Base-by-base conservation (phyloP, 1,284 basidiomycete species). In the Termitomyces sp. region DNA sequence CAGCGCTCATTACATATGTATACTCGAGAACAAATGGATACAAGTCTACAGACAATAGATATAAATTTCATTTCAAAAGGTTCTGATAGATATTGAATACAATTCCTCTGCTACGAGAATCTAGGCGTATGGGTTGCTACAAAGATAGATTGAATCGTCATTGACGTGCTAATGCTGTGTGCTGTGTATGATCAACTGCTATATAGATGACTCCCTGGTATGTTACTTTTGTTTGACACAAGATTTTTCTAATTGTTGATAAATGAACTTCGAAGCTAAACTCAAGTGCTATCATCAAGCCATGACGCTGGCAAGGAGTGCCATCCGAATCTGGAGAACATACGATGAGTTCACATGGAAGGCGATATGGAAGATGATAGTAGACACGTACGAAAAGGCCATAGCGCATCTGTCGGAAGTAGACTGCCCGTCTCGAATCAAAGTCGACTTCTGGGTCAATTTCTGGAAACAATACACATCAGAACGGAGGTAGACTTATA, bases 401-500 rank as follows among this genome's bases (percentile, higher is more conserved):
- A 71, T 96, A 97, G 59, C 94, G 88, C 94, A 98, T 98, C 70
- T 98, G 95, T 48, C 97, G 86, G 88, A 98, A 98, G 76, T 98
- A 99, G 31, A 94, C 95, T 1, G 95, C 96, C 12, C 95, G 82
- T 45, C 90, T 84, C 12, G 85, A 90, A 71, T 99, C 96, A 65
- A 97, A 98, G 74, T 99, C 97, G 52, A 99, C 94, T 70, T 98
- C 95, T 5, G 94, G 92, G 68, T 97, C 94, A 64, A 99, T 96
- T 88, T 99, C 94, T 87, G 65, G 1, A 50, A 28, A 50, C 5
- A 26, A 50, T 26, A 40, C 28, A 48, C 50, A 9, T 58, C 34
- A 51, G 50, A 28, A 46, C 31, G 2, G 43, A 43, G 33, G 12
- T 15, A 46, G 15, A 45, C 26, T 38, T 36, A 43, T 8, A 41